These are phyloP conservation scores for Fusarium coffeatum DNA, from an alignment of 2,329 filamentous ascomycete species.

Conservation along the genomic window DNA sequence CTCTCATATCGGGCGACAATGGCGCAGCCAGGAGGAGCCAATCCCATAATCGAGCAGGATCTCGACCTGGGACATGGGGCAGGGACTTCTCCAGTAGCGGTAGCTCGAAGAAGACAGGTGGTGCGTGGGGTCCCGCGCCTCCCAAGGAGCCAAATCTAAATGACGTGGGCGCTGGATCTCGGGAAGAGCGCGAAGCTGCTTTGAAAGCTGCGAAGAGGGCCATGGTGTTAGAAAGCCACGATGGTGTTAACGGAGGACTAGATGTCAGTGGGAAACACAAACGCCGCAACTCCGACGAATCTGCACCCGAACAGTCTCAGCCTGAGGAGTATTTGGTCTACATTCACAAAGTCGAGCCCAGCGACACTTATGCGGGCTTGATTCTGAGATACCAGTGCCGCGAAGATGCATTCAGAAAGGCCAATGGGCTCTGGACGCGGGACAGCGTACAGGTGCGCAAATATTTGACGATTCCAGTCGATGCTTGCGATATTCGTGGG, in stretches of 20 bases:
- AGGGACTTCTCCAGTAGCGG: conserved; percentile 32
- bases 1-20: conserved; percentile 51
- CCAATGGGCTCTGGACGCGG: conserved; percentile 94
- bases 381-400: conserved; percentile 91
- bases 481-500: conserved; percentile 87
- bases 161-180: conserved; percentile 66
- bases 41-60: conserved; percentile 38
- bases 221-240: conserved; percentile 70
- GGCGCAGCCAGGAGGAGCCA: conserved; percentile 39
- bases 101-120: conserved; percentile 28
- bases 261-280: conserved; percentile 70
- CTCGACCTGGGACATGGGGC: conserved; percentile 38
- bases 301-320: conserved; percentile 64
- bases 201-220: conserved; percentile 68
- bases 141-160: conserved; percentile 52
- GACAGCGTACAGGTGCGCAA: conserved; percentile 89
- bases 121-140: conserved; percentile 64
- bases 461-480: conserved; percentile 85
- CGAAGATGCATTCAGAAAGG: conserved; percentile 82
- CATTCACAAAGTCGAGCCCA: conserved; percentile 83
- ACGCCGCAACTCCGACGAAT: conserved; percentile 75
- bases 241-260: conserved; percentile 68
- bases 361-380: conserved; percentile 91
- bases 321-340: conserved; percentile 86
- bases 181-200: conserved; percentile 64